Base-by-base conservation (phyloP, 495 filamentous ascomycete species). In the Annulohypoxylon maeteangense region DNA sequence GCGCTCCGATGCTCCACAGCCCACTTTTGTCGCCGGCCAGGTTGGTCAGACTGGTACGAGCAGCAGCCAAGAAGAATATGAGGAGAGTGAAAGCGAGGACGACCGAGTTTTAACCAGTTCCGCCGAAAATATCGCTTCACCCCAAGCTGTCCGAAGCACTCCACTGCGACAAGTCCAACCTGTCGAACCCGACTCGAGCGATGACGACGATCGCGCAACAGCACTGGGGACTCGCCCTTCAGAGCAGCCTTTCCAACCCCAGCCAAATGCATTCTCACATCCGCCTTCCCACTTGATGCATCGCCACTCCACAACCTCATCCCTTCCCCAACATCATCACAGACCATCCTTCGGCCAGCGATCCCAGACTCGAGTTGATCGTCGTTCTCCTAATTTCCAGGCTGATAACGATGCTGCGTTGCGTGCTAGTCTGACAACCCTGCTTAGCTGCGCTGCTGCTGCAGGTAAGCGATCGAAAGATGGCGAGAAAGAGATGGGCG, bases 361-460 rank as follows among this genome's bases (percentile, higher is more conserved):
- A 56, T 78, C 81, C 3, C 73, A 81, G 27, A 78, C 78, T 12
- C 78, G 83, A 50, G 50, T 78, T 27, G 83, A 84, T 58, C 88
- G 89, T 47, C 75, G 75, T 32, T 74, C 83, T 0, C 86, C 82
- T 62, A 85, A 87, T 74, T 86, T 90, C 74, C 90, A 91, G 67
- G 88, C 92, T 23, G 94, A 97, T 61, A 93, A 98, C 71, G 95
- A 99, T 77, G 95, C 93, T 23, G 95, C 94, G 0, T 87, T 99
- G 1, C 90, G 95, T 38, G 93, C 95, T 6, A 96, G 92, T 62
- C 84, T 99, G 3, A 97, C 94, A 6, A 99, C 95, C 2, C 87
- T 99, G n/a, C 87, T 99, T 4, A 97, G 93, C 44, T 94, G 92
- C 76, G 95, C 93, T 0, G 94, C 95, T 1, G 94, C 93, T 3